phyloP scores from a whole-genome alignment of 1,284 basidiomycete species.

The Ganoderma sinense region DNA sequence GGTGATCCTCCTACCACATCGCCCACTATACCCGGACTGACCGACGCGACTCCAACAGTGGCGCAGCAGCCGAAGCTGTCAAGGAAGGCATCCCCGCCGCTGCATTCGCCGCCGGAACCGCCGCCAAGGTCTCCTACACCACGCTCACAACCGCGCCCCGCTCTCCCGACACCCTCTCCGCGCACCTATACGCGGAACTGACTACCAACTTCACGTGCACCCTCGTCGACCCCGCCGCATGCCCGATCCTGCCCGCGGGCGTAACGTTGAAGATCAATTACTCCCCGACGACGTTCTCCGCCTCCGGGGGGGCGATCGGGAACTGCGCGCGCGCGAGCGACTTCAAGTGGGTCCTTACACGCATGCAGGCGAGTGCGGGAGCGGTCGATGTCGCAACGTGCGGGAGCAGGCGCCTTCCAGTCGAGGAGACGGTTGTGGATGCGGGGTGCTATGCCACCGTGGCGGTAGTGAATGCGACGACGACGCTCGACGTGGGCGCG shows the following conservation, averaged over 20 bases:
- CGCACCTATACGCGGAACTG: constrained; percentile 50
- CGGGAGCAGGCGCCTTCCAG: constrained; percentile 49
- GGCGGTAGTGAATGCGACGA: constrained; percentile 52
- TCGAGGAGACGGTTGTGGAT: constrained; percentile 17
- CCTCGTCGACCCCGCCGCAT: constrained; percentile 41
- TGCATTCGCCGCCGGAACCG: constrained; percentile 55
- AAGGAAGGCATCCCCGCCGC: constrained; percentile 55
- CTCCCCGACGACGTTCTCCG: constrained; percentile 40
- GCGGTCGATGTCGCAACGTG: constrained; percentile 53
- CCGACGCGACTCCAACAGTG: constrained; percentile 41
- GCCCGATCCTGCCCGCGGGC: constrained; percentile 48
- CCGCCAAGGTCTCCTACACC: constrained; percentile 53
- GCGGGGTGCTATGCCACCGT: constrained; percentile 54
- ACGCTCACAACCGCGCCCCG: constrained; percentile 46
- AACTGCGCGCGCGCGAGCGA: constrained; percentile 45
- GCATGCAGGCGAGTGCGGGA: constrained; percentile 41
- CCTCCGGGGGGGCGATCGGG: constrained; percentile 29
- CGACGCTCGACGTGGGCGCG: constrained; percentile 51
- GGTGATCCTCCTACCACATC: no score
- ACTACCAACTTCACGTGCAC: constrained; percentile 48
- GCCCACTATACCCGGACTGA: no score
- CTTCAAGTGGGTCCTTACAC: constrained; percentile 55
- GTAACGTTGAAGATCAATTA: constrained; percentile 61
- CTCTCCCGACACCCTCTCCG: constrained; percentile 43
- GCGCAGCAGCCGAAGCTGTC: constrained; percentile 55